These are phyloP conservation scores for Gilbertella persicaria DNA, from an alignment of 371 early-diverging fungal species.

Conservation along the genomic window DNA sequence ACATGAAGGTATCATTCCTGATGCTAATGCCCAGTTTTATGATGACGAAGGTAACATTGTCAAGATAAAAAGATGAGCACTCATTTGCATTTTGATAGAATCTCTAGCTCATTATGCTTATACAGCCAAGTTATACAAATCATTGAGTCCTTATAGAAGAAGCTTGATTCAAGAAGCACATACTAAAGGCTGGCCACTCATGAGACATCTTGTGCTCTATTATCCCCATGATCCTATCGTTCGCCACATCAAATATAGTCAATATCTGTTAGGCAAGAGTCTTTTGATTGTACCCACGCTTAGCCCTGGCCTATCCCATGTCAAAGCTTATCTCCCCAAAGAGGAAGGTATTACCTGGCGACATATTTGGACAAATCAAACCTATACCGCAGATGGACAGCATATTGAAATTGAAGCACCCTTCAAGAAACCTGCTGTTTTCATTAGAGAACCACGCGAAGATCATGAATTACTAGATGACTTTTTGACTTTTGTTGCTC, in stretches of 20 bases:
- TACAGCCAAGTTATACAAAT: conserved; percentile 28
- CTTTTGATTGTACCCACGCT: conserved; percentile 30
- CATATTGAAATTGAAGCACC: conserved; percentile 28
- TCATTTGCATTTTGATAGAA: too few relatives aligned
- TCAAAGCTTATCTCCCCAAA: conserved; percentile 39
- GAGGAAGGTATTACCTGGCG: conserved; percentile 33
- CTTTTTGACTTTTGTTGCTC: conserved; percentile 23
- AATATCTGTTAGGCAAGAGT: conserved; percentile 27
- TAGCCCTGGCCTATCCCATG: conserved; percentile 19
- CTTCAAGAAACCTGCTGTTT: conserved; percentile 35
- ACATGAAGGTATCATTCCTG: conserved; percentile 49
- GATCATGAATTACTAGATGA: conserved; percentile 33
- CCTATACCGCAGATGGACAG: conserved; percentile 31
- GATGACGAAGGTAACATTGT: conserved; percentile 39
- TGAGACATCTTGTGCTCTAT: conserved; percentile 47
- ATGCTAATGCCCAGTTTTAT: conserved; percentile 47
- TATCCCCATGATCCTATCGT: conserved; percentile 36
- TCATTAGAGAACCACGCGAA: conserved; percentile 38
- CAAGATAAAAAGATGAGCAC: too few relatives aligned
- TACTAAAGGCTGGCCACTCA: conserved; percentile 42
- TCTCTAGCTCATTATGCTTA: conserved; percentile 30
- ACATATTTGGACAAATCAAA: conserved; percentile 37
- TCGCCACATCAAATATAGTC: conserved; percentile 24
- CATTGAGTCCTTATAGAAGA: conserved; percentile 36
- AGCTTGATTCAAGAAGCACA: conserved; percentile 39